A percentile compares a stretch with the other conserved stretches of the same genome.
Evolutionary conservation across 345 rosid species (phyloP).

Genomic region (Cardamine chenopodiifolia): DNA sequence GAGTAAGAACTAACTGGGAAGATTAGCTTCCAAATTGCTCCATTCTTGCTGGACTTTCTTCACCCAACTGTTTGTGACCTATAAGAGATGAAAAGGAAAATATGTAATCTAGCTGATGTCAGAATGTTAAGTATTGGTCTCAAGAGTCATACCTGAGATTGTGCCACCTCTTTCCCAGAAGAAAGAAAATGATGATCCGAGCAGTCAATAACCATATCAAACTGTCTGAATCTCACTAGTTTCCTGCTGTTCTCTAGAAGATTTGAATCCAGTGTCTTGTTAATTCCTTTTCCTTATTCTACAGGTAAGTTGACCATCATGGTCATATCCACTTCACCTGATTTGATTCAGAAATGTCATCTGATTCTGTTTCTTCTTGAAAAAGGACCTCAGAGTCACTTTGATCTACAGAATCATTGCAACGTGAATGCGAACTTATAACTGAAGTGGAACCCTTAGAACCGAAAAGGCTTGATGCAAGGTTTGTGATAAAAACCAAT

Average conservation of each 20-base stretch:
- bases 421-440: constrained; percentile 43
- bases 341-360: constrained; percentile 45
- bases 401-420: constrained; percentile 46
- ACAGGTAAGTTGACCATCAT: constrained; percentile 36
- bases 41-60: constrained; percentile 94
- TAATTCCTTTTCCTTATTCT: constrained; percentile 42
- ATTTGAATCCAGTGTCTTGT: constrained; percentile 35
- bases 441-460: constrained; percentile 51
- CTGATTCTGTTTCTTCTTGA: constrained; percentile 44
- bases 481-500: constrained; percentile 67
- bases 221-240: constrained; percentile 51
- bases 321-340: constrained; percentile 39
- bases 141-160: constrained; percentile 64
- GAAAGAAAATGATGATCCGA: constrained; percentile 79
- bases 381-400: constrained; percentile 41
- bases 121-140: constrained; percentile 14
- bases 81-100: constrained; percentile 21
- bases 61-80: constrained; percentile 77
- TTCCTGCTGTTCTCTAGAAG: constrained; percentile 29
- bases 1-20: constrained; percentile 66
- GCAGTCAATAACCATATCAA: constrained; percentile 75
- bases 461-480: constrained; percentile 61
- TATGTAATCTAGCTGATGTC: constrained; percentile 10
- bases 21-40: constrained; percentile 69
- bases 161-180: constrained; percentile 47